phyloP scores from a whole-genome alignment of 176 grass and related monocot genomes.

The Hordeum marinum region DNA sequence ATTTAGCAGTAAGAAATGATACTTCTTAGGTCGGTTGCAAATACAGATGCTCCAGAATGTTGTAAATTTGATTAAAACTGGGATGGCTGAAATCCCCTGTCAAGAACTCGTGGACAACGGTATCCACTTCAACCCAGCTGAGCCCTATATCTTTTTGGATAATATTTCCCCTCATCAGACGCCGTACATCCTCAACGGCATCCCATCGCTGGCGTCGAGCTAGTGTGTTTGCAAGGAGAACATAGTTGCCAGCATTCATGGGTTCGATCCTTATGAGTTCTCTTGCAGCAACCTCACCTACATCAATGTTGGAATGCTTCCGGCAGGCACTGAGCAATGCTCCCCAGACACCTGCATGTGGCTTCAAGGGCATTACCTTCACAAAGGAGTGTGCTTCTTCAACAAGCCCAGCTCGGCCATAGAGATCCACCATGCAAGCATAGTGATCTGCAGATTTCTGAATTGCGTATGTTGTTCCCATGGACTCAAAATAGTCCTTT shows the following conservation, averaged over 20 bases:
- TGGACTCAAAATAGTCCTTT: slow-evolving; percentile 42
- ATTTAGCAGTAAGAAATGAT: background rate
- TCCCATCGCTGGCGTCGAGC: slow-evolving; percentile 44
- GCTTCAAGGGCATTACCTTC: slow-evolving; percentile 40
- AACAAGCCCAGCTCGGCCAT: slow-evolving; percentile 56
- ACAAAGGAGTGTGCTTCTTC: slow-evolving; percentile 38
- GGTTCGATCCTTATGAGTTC: slow-evolving; percentile 53
- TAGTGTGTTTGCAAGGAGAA: slow-evolving; percentile 53
- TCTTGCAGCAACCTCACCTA: slow-evolving; percentile 37
- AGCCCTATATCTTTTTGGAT: slow-evolving; percentile 40
- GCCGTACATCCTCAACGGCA: slow-evolving; percentile 31
- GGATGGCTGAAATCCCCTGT: slow-evolving; percentile 30
- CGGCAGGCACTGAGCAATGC: slow-evolving; percentile 68
- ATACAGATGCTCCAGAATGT: slow-evolving; percentile 37
- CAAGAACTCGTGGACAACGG: slow-evolving; percentile 34
- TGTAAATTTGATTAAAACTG: slow-evolving; percentile 29
- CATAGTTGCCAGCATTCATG: slow-evolving; percentile 53
- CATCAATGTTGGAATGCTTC: slow-evolving; percentile 40
- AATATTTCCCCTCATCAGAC: slow-evolving; percentile 36
- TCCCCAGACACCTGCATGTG: slow-evolving; percentile 71
- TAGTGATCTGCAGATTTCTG: slow-evolving; percentile 42
- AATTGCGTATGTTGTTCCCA: slow-evolving; percentile 37
- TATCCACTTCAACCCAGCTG: slow-evolving; percentile 56
- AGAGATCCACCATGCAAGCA: slow-evolving; percentile 68
- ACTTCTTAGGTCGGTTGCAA: slow-evolving; percentile 10